Conservation (phyloP, 768 basidiomycete species). For the Suillus alpinus region DNA sequence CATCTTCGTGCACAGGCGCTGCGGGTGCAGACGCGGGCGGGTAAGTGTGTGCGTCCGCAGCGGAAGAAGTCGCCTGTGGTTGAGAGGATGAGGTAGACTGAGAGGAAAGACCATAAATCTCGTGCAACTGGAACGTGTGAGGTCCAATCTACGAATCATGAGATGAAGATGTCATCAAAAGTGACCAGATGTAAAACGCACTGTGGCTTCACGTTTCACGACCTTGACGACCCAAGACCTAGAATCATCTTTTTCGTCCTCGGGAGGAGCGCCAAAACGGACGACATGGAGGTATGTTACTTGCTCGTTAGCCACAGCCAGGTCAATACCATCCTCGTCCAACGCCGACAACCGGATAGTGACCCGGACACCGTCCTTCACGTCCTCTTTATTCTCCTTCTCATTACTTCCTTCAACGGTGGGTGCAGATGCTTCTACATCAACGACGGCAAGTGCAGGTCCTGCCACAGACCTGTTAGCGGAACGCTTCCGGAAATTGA, state of each 20-base stretch:
- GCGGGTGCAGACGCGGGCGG: slow-evolving; percentile 36
- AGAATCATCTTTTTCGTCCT: slow-evolving; percentile 48
- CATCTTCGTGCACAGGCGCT: slow-evolving; percentile 48
- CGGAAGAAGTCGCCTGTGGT: slow-evolving; percentile 37
- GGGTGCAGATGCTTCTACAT: slow-evolving; percentile 49
- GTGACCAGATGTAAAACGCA: slow-evolving; percentile 25
- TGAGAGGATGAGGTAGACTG: slow-evolving; percentile 35
- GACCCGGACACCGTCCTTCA: slow-evolving; percentile 66
- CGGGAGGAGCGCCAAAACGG: slow-evolving; percentile 51
- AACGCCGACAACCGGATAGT: slow-evolving; percentile 80
- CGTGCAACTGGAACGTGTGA: slow-evolving; percentile 93
- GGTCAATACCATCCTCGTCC: slow-evolving; percentile 67
- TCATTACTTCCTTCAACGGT: slow-evolving; percentile 37
- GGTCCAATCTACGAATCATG: slow-evolving; percentile 69
- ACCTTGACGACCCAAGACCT: slow-evolving; percentile 92
- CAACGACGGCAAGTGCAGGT: slow-evolving; percentile 76
- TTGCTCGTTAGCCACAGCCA: slow-evolving; percentile 78
- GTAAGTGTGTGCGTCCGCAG: slow-evolving; percentile 43
- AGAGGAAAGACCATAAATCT: slow-evolving; percentile 88
- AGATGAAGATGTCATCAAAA: slow-evolving; percentile 5
- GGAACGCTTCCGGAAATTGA: slow-evolving; percentile 62
- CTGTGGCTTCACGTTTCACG: slow-evolving; percentile 86
- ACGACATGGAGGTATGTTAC: slow-evolving; percentile 86
- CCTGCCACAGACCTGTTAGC: slow-evolving; percentile 59
- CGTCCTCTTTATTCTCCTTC: slow-evolving; percentile 45